Conservation (phyloP, 2,329 filamentous ascomycete species). For the Thermomyces lanuginosus region DNA sequence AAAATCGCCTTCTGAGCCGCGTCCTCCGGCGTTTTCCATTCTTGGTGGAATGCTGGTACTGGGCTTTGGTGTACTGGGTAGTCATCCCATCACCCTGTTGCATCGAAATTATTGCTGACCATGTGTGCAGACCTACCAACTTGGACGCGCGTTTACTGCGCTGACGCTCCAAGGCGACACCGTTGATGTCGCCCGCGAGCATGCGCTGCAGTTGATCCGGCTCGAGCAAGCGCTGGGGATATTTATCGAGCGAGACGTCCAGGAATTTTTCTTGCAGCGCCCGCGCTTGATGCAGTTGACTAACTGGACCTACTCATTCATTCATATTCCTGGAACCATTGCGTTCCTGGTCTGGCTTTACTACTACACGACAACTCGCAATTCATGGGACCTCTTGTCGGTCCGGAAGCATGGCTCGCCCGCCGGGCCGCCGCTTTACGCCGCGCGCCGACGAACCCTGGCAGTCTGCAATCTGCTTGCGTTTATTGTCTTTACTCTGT, state of each 20-base stretch:
- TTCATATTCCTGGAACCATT: slow-evolving; percentile 63
- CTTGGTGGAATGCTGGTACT: slow-evolving; percentile 60
- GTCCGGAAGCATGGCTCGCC: slow-evolving; percentile 24
- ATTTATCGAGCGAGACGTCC: slow-evolving; percentile 48
- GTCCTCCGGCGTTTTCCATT: slow-evolving; percentile 54
- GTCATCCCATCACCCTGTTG: slow-evolving; percentile 2
- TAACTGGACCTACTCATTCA: slow-evolving; percentile 59
- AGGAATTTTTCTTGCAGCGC: slow-evolving; percentile 39
- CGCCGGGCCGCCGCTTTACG: slow-evolving; percentile 37
- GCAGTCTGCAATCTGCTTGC: slow-evolving; percentile 43
- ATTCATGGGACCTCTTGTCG: slow-evolving; percentile 22
- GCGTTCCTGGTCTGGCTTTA: slow-evolving; percentile 51
- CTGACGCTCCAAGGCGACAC: slow-evolving; percentile 52
- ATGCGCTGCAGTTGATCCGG: slow-evolving; percentile 51
- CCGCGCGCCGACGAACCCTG: slow-evolving; percentile 40
- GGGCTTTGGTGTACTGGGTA: slow-evolving; percentile 64
- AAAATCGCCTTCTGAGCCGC: slow-evolving; percentile 44
- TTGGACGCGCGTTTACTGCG: slow-evolving; percentile 56
- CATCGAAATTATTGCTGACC: slow-evolving; percentile 5
- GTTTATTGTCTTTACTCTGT: slow-evolving; percentile 42
- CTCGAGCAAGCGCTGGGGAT: slow-evolving; percentile 49
- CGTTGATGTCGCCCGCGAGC: slow-evolving; percentile 49
- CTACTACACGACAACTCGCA: slow-evolving; percentile 51
- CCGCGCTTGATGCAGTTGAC: slow-evolving; percentile 48
- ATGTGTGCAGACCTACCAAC: slow-evolving; percentile 47